Percentiles rank a stretch among this genome's conserved stretches.
Evolutionary conservation across 2,329 filamentous ascomycete genomes (phyloP).

Genomic region (Penicillium sp.): DNA sequence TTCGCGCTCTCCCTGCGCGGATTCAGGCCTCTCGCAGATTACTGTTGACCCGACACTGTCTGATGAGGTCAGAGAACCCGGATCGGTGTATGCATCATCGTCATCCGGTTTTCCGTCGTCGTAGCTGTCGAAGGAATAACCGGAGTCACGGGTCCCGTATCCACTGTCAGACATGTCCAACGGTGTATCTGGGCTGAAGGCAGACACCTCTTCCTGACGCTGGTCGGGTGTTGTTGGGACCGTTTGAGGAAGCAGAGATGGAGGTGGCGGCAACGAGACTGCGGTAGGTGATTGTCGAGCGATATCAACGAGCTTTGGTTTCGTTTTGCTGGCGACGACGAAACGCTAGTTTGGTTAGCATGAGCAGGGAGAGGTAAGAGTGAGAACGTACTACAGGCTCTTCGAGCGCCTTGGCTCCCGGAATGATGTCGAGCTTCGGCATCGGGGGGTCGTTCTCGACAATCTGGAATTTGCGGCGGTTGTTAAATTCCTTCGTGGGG

Average conservation of each 20-base stretch:
- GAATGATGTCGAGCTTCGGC: slow-evolving; percentile 22
- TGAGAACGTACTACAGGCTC: slow-evolving; percentile 26
- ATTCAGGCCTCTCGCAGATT: slow-evolving; percentile 23
- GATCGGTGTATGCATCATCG: slow-evolving; percentile 28
- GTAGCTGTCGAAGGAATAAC: slow-evolving; percentile 28
- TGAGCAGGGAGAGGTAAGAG: not conserved
- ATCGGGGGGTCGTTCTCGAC: slow-evolving; percentile 37
- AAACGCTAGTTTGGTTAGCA: slow-evolving; percentile 28
- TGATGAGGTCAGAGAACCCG: slow-evolving; percentile 29
- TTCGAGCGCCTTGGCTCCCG: slow-evolving; percentile 20
- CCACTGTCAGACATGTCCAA: slow-evolving; percentile 39
- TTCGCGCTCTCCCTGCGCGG: slow-evolving; percentile 19
- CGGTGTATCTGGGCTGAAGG: slow-evolving; percentile 43
- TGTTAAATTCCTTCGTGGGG: slow-evolving; percentile 31
- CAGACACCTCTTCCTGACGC: slow-evolving; percentile 38
- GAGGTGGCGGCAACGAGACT: slow-evolving; percentile 26
- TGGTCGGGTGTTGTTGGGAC: slow-evolving; percentile 40
- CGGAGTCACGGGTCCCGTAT: slow-evolving; percentile 33
- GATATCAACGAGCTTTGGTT: slow-evolving; percentile 42
- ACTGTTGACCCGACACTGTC: slow-evolving; percentile 30
- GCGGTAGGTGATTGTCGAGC: slow-evolving; percentile 37
- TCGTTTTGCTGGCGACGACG: slow-evolving; percentile 38
- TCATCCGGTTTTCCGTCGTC: slow-evolving; percentile 24
- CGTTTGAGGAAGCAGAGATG: slow-evolving; percentile 21
- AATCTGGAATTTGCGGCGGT: slow-evolving; percentile 40